Conservation (phyloP, 192 early-diverging fungal genomes). For the Gryganskiella cystojenkinii region DNA sequence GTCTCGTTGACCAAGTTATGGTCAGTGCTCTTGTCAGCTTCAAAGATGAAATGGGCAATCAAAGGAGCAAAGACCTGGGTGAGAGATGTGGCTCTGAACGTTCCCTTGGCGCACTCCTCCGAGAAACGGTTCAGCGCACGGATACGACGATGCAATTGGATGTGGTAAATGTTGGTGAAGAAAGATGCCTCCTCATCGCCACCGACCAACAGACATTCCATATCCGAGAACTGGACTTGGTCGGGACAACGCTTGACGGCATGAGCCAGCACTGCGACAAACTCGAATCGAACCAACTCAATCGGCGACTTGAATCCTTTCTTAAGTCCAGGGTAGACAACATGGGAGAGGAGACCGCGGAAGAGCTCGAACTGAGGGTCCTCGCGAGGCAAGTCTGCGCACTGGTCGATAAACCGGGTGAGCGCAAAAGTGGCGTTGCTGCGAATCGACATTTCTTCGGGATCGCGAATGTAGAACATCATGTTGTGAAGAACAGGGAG, state of each 20-base stretch:
- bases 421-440: constrained; percentile 83
- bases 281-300: constrained; percentile 78
- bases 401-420: constrained; percentile 73
- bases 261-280: constrained; percentile 69
- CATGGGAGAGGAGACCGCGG: constrained; percentile 62
- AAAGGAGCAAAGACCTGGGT: constrained; percentile 86
- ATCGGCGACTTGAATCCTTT: constrained; percentile 65
- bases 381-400: constrained; percentile 33
- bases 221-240: constrained; percentile 68
- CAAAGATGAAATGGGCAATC: constrained; percentile 89
- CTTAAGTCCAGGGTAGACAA: constrained; percentile 80
- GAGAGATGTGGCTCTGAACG: constrained; percentile 62
- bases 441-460: constrained; percentile 89
- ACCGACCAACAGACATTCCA: constrained; percentile 71
- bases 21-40: constrained; percentile 71
- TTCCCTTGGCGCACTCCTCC: constrained; percentile 56
- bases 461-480: constrained; percentile 82
- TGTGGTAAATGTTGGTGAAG: constrained; percentile 95
- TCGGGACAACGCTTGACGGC: constrained; percentile 71
- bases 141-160: constrained; percentile 94
- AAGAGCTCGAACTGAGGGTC: constrained; percentile 52
- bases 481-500: constrained; percentile 91
- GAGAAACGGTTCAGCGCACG: constrained; percentile 84
- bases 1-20: constrained; percentile 87
- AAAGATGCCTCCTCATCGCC: constrained; percentile 94